These are phyloP conservation scores for Epichloe gansuensis DNA, from an alignment of 2,329 filamentous ascomycete genomes.

Conservation along the genomic window DNA sequence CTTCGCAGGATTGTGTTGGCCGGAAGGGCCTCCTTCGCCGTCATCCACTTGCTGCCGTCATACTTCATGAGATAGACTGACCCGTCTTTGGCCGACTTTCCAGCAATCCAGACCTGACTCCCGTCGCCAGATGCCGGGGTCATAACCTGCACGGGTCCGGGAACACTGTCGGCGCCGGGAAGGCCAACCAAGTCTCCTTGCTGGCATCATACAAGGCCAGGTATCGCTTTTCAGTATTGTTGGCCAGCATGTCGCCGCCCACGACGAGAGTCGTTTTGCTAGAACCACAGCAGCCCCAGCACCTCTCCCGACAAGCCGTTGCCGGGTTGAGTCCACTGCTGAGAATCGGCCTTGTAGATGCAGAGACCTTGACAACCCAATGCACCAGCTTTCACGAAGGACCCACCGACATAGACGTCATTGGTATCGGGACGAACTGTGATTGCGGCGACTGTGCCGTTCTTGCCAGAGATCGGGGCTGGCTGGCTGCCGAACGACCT, in stretches of 20 bases:
- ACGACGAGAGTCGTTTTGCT: conserved; percentile 60
- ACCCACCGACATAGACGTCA: conserved; percentile 77
- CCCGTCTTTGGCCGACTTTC: conserved; percentile 49
- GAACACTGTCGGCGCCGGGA: conserved; percentile 53
- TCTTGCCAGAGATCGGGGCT: conserved; percentile 57
- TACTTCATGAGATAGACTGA: conserved; percentile 74
- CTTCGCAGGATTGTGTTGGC: conserved; percentile 58
- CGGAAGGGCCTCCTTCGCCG: conserved; percentile 51
- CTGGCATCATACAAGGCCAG: conserved; percentile 65
- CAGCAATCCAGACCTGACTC: conserved; percentile 71
- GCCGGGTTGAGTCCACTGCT: conserved; percentile 73
- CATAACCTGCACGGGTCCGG: conserved; percentile 69
- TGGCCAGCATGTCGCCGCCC: conserved; percentile 62
- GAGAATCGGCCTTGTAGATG: conserved; percentile 55
- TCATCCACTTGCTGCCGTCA: conserved; percentile 58
- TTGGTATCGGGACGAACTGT: conserved; percentile 55
- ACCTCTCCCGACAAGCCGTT: conserved; percentile 59
- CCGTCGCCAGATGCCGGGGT: conserved; percentile 60
- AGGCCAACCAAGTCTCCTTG: conserved; percentile 51
- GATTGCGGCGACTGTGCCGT: conserved; percentile 66
- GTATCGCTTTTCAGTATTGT: conserved; percentile 46
- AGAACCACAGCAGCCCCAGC: conserved; percentile 62
- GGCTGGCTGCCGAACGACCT: conserved; percentile 60
- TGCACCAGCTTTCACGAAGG: conserved; percentile 71
- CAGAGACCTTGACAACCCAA: conserved; percentile 76